Base-by-base conservation (phyloP, 331 rosid genomes). In the Stylosanthes scabra region DNA sequence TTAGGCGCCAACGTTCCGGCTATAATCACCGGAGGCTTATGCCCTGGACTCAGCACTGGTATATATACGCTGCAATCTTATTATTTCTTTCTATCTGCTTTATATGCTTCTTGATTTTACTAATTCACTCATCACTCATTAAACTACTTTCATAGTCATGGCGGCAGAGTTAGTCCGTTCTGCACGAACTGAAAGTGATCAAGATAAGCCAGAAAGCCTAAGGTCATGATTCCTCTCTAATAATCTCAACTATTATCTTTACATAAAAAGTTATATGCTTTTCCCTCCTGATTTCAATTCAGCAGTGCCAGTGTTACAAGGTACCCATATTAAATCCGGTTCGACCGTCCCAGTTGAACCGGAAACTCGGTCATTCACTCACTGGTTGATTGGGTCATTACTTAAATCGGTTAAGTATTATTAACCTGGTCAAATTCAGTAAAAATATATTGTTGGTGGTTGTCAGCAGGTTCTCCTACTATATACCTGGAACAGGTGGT, bases 21-120 rank as follows among this genome's bases (percentile, higher is more conserved):
- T 8, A 86, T 94, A 67, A 94, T 90, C 40, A 94, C 98, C 0
- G 93, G 80, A 29, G 98, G 98, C 71, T 89, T 94, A 68, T 91
- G 85, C 77, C 98, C 98, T 45, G 97, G 96, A 85, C 93, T 94
- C 78, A 94, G 97, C 95, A 91, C 88, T 80, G 96, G 98, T 94
- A 34, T 6, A 58, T 81, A n/a, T n/a, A n/a, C n/a, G n/a, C n/a
- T n/a, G n/a, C n/a, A n/a, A n/a, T n/a, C n/a, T n/a, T n/a, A n/a
- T 80, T 47, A 62, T 74, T 16, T 5, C 7, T 54, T 70, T 14
- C 54, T 57, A 14, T 74, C 63, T 34, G 39, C 4, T 34, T 1
- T 66, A 47, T 59, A 67, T 27, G 76, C 83, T 82, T 82, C 27
- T 81, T 57, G 76, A 34, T 34, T 34, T 34, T 34, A 34, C 39